A percentile compares a stretch with the other conserved stretches of the same genome.
These are phyloP conservation scores for Coriolopsis trogii DNA, from an alignment of 1,284 basidiomycete genomes.

Conservation along the genomic window DNA sequence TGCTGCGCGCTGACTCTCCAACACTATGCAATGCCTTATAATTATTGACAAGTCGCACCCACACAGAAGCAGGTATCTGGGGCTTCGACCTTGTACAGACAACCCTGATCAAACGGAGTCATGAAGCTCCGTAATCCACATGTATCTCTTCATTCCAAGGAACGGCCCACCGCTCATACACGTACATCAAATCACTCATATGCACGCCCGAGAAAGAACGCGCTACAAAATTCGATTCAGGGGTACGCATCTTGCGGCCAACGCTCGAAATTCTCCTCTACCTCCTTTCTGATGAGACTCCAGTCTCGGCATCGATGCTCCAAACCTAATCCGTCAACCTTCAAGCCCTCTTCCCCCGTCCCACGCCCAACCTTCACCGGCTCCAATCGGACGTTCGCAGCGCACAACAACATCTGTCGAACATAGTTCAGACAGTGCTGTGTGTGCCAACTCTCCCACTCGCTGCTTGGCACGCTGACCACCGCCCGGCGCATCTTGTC, in stretches of 20 bases:
- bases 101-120: too few species aligned
- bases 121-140: too few species aligned
- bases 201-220: too few species aligned
- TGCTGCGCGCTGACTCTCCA: too few species aligned
- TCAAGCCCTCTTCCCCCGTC: neutral
- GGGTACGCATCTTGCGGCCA: neutral
- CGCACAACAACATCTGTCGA: constrained; percentile 36
- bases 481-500: constrained; percentile 24
- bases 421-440: constrained; percentile 14
- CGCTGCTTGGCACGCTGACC: neutral
- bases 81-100: too few species aligned
- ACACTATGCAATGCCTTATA: too few species aligned
- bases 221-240: too few species aligned
- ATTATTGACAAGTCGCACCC: too few species aligned
- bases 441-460: constrained; percentile 1
- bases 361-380: constrained; percentile 21
- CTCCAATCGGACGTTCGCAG: constrained; percentile 39
- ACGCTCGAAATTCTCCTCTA: constrained; percentile 1
- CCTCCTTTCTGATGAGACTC: constrained; percentile 1
- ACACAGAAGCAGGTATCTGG: too few species aligned
- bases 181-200: too few species aligned
- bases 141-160: too few species aligned
- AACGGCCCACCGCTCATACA: too few species aligned
- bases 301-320: constrained; percentile 9
- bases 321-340: constrained; percentile 7